Evolutionary conservation across 768 basidiomycete species (phyloP), one percentile per base, ranked within the genome.

Genomic region (Atractiella rhizophila): DNA sequence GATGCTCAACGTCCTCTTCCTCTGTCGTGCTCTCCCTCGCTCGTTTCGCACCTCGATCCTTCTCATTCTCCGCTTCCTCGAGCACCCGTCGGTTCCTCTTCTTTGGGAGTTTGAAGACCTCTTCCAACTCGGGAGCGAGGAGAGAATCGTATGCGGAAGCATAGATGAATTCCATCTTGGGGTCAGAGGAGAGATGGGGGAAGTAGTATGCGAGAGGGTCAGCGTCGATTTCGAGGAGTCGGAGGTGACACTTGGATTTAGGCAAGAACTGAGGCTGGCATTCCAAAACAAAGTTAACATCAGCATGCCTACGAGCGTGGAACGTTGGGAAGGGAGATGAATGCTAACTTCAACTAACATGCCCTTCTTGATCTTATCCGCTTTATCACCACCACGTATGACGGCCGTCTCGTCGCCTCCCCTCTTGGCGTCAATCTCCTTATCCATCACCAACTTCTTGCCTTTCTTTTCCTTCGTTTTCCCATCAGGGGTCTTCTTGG

Each of bases 111-210:
- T 76, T 66, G 61, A 91, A 98, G 40, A 98, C 61, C 39, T 76
- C 70, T 2, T 69, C 67, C 18, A 98, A 64, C 56, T 88, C 81
- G 0, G 76, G 74, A 0, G 73, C 70, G 36, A 86, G 58, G 8
- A 80, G 80, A 11, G 77, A 76, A n/a, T n/a, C n/a, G n/a, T n/a
- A n/a, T 10, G 86, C 85, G 0, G 76, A 83, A 33, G 74, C 76
- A 51, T 68, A 78, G 59, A 86, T 74, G 47, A 56, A 57, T 53
- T 74, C 75, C 3, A 66, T 69, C 74, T 35, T 37, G n/a, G 70
- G 66, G 13, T 69, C 64, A 2, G 72, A 76, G n/a, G 64, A 62
- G 48, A 73, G 72, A 2, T 74, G 78, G 9, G 86, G 83, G 35
- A 91, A 61, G 63, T 83, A 94, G 57, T 83, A 74, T 7, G 72